Conservation (phyloP, 2,329 filamentous ascomycete species). For the Aspergillus ibericus region DNA sequence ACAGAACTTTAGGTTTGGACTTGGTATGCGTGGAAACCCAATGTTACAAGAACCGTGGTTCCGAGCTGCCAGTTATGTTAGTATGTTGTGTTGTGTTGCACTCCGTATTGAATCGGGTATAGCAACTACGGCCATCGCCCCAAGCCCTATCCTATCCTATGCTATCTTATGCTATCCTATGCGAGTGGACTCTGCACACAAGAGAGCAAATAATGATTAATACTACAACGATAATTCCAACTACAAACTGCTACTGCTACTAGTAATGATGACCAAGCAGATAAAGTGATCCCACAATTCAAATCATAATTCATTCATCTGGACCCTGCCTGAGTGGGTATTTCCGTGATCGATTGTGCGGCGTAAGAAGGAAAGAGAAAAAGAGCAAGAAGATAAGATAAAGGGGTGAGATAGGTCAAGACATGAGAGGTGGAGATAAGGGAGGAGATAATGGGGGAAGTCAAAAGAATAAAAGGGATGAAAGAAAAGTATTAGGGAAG, state of each 20-base stretch:
- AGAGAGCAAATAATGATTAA: too few species aligned
- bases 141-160: not conserved
- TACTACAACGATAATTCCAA: too few species aligned
- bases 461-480: not conserved
- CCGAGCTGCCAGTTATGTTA: too few species aligned
- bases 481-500: not conserved
- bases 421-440: not conserved
- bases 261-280: not conserved
- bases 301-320: not conserved
- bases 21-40: too few species aligned
- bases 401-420: not conserved
- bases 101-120: too few species aligned
- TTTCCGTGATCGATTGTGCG: not conserved
- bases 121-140: too few species aligned
- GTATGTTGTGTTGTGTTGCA: too few species aligned
- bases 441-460: not conserved
- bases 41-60: too few species aligned
- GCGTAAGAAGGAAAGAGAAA: not conserved
- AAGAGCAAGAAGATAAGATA: not conserved
- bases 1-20: too few species aligned
- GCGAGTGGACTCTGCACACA: too few species aligned
- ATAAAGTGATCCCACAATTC: not conserved
- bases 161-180: too few species aligned
- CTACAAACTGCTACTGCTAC: too few species aligned
- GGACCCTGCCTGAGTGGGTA: constrained; percentile 2